phyloP scores from a whole-genome alignment of 495 filamentous ascomycete species.

The Penicillium cinerascens region DNA sequence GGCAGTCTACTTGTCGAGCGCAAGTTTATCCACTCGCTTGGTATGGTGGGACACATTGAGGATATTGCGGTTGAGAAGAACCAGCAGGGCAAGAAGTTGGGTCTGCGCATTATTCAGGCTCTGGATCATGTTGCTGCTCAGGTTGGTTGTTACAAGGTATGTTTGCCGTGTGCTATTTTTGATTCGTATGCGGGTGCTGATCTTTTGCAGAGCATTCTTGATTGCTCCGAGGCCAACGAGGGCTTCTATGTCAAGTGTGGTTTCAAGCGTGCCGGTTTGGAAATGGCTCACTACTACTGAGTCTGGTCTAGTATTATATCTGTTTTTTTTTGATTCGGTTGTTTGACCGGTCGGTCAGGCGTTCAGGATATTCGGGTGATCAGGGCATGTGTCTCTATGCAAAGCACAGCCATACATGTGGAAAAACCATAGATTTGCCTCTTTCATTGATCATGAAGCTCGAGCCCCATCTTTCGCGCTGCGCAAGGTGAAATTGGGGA shows the following conservation, averaged over 20 bases:
- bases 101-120: constrained; percentile 87
- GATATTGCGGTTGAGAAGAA: constrained; percentile 93
- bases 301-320: not conserved
- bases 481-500: not conserved
- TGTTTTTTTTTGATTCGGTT: constrained; percentile 1
- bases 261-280: constrained; percentile 85
- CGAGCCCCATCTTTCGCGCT: not conserved
- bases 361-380: constrained; percentile 14
- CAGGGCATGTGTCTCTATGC: constrained; percentile 4
- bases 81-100: constrained; percentile 96
- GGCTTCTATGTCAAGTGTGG: constrained; percentile 99
- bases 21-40: constrained; percentile 50
- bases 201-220: constrained; percentile 57
- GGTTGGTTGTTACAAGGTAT: constrained; percentile 89
- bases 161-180: constrained; percentile 17
- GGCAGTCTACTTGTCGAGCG: constrained; percentile 78
- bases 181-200: constrained; percentile 2
- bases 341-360: constrained; percentile 1
- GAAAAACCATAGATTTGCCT: not conserved
- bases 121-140: constrained; percentile 82
- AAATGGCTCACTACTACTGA: constrained; percentile 97
- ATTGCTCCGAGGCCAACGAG: constrained; percentile 82
- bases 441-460: not conserved
- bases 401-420: constrained; percentile 2
- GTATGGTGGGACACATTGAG: constrained; percentile 90